Percentiles rank a stretch among this genome's conserved stretches.
Evolutionary conservation across 192 early-diverging fungal species (phyloP).

Genomic region (Geranomyces variabilis): DNA sequence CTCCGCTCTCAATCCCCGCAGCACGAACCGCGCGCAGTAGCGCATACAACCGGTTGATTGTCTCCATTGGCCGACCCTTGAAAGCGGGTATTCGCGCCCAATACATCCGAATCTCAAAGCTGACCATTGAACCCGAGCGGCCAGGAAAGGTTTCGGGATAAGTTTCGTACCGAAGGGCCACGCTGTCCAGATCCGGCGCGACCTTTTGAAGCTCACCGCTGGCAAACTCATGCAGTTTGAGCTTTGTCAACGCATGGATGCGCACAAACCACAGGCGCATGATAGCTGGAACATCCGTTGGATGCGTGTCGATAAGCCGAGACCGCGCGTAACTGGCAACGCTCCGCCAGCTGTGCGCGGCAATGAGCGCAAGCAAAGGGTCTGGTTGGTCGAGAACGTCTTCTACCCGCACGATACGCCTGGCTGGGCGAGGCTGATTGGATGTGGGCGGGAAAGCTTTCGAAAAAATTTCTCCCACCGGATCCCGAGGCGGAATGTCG

Average conservation of each 20-base stretch:
- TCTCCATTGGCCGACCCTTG: constrained; percentile 37
- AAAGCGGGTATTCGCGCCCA: constrained; percentile 23
- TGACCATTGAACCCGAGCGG: constrained; percentile 34
- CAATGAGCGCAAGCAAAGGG: constrained; percentile 32
- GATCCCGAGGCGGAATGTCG: constrained; percentile 46
- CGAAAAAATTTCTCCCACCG: constrained; percentile 38
- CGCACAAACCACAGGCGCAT: constrained; percentile 44
- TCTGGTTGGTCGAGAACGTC: constrained; percentile 22
- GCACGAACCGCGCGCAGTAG: constrained; percentile 20
- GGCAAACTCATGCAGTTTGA: constrained; percentile 41
- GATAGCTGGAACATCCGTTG: constrained; percentile 34
- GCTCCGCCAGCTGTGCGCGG: constrained; percentile 39
- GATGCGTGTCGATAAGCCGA: constrained; percentile 39
- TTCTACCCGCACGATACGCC: constrained; percentile 28
- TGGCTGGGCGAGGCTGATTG: constrained; percentile 24
- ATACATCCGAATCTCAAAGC: constrained; percentile 34
- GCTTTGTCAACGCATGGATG: constrained; percentile 37
- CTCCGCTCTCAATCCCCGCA: background rate
- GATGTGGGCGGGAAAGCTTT: constrained; percentile 34
- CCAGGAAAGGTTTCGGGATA: constrained; percentile 34
- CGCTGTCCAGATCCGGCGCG: constrained; percentile 17
- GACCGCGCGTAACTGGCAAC: constrained; percentile 36
- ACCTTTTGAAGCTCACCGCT: constrained; percentile 36
- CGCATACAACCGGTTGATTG: constrained; percentile 34
- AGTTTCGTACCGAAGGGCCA: constrained; percentile 26